These are phyloP conservation scores for Haematococcus lacustris DNA, from an alignment of 139 green algal genomes.

Conservation along the genomic window DNA sequence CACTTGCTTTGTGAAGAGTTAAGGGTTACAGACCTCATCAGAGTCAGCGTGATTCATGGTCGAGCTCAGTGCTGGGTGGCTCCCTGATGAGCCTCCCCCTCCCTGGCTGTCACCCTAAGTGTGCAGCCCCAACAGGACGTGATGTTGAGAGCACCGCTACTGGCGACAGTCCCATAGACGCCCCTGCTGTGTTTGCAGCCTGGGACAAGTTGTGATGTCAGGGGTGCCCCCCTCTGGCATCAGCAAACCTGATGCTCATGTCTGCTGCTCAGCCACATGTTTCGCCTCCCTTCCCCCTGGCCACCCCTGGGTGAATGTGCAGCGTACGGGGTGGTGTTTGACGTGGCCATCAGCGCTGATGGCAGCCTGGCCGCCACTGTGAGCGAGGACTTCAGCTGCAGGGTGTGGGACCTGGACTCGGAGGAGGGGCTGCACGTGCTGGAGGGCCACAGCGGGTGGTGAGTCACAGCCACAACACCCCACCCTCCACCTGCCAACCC, in stretches of 20 bases:
- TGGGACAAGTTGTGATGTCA: neutral
- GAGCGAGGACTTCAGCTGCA: constrained; percentile 19
- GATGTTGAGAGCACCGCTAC: neutral
- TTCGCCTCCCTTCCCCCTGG: neutral
- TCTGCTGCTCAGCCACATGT: neutral
- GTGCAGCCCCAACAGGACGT: neutral
- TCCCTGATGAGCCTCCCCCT: neutral
- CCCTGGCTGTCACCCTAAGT: neutral
- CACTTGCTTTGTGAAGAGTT: neutral
- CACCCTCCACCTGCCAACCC: too few species aligned
- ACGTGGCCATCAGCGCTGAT: constrained; percentile 25
- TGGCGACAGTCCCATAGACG: neutral
- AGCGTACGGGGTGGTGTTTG: constrained; percentile 7
- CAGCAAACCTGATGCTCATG: neutral
- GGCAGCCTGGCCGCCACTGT: constrained; percentile 20
- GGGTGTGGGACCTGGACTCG: constrained; percentile 35
- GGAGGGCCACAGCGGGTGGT: constrained; percentile 62
- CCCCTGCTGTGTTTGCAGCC: neutral
- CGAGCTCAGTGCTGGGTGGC: neutral
- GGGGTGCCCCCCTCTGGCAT: neutral
- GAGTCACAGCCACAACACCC: neutral
- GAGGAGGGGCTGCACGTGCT: constrained; percentile 39
- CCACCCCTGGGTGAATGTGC: neutral
- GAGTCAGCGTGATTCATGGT: neutral
- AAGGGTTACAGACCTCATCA: neutral